A percentile compares a stretch with the other conserved stretches of the same genome.
phyloP scores from a whole-genome alignment of 352 stramenopile species.

The Phytophthora quininea region DNA sequence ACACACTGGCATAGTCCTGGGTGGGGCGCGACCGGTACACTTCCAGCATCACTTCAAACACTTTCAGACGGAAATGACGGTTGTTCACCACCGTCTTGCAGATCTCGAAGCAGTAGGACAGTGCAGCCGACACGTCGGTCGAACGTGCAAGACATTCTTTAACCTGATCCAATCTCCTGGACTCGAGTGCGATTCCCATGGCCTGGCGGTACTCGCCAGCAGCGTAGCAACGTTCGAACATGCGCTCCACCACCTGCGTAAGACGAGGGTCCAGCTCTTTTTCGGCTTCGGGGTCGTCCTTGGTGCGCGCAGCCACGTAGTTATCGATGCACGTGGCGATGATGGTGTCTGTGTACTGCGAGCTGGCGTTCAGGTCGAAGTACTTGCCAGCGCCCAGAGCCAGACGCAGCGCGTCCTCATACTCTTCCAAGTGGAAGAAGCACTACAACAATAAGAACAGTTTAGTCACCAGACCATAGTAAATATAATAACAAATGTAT shows the following conservation, averaged over 20 bases:
- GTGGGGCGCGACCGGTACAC: conserved; percentile 71
- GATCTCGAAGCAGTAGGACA: conserved; percentile 95
- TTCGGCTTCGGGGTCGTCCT: conserved; percentile 76
- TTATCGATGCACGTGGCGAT: conserved; percentile 97
- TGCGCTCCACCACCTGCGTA: conserved; percentile 95
- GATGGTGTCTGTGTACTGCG: conserved; percentile 98
- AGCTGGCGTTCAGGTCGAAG: conserved; percentile 94
- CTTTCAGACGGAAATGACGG: conserved; percentile 95
- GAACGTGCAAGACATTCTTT: conserved; percentile 90
- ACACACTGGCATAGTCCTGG: conserved; percentile 78
- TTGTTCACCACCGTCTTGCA: conserved; percentile 93
- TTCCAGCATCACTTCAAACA: conserved; percentile 92
- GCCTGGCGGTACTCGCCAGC: conserved; percentile 96
- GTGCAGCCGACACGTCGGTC: conserved; percentile 67
- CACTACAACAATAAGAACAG: conserved; percentile 57
- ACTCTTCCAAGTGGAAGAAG: conserved; percentile 99
- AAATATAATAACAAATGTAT: background rate
- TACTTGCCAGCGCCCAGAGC: conserved; percentile 95
- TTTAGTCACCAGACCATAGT: conserved; percentile 14
- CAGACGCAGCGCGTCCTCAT: conserved; percentile 93
- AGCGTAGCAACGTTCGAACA: conserved; percentile 97
- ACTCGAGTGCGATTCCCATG: conserved; percentile 97
- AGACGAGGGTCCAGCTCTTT: conserved; percentile 91
- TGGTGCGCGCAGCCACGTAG: conserved; percentile 92
- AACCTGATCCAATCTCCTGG: conserved; percentile 92